Base-by-base conservation (phyloP, 257 asterid genomes). In the Mentha longifolia region DNA sequence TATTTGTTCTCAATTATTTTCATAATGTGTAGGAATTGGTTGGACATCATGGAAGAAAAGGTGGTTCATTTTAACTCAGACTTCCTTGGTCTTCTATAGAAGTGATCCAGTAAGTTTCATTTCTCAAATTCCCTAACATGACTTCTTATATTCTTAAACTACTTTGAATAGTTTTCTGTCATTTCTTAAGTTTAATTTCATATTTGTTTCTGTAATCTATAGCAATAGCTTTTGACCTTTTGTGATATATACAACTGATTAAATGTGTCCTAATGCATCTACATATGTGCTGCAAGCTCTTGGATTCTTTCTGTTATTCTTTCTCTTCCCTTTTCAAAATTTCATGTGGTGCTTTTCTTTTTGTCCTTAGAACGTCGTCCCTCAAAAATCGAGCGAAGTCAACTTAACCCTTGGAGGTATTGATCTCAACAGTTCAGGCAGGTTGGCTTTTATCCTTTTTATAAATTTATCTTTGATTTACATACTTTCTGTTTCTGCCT, bases 11-110 rank as follows among this genome's bases (percentile, higher is more conserved):
- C 74, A 77, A 55, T 37, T 11, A 14, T 78, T 78, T 35, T 66
- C 30, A 45, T 37, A 56, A 28, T 68, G 56, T 76, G 74, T 79
- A 95, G 99, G 99, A 81, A 92, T 95, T 74, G 99, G 99, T 76
- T 95, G 99, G 99, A 95, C 99, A 41, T 95, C 99, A 65, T 95
- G 99, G 99, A 95, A 95, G 88, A 95, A 95, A 82, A 89, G 98
- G 85, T 95, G 99, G 99, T 95, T 95, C 75, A 81, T 95, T 80
- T 80, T 95, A 81, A 95, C 99, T 31, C 93, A 90, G 35, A 95
- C 98, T 57, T 92, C 99, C 72, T 83, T 95, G 87, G 99, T 95
- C 78, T 95, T 95, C 93, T 90, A 88, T 74, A 92, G 99, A 80
- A 95, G 88, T 79, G 99, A 95, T 78, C 99, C 99, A 39, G 99